Percentiles rank a stretch among this genome's conserved stretches.
phyloP scores from a whole-genome alignment of 345 rosid species.

The Diplotaxis tenuifolia region DNA sequence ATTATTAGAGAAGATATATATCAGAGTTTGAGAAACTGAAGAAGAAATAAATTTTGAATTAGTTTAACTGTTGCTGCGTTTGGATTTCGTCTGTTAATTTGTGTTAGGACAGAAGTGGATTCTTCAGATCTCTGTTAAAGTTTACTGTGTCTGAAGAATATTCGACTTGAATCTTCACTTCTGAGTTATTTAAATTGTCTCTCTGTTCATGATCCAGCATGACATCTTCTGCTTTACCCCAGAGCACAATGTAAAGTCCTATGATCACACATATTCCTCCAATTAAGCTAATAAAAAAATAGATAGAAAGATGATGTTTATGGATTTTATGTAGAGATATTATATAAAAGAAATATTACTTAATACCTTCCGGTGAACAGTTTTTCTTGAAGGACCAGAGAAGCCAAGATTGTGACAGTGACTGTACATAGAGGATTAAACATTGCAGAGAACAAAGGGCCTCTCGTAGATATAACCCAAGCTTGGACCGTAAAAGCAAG shows the following conservation, averaged over 20 bases:
- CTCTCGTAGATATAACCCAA: conserved; percentile 56
- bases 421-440: neutral
- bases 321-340: neutral
- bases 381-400: conserved; percentile 51
- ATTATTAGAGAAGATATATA: conserved; percentile 1
- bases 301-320: neutral
- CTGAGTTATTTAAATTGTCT: conserved; percentile 20
- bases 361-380: conserved; percentile 10
- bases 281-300: conserved; percentile 44
- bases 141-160: conserved; percentile 35
- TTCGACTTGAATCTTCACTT: conserved; percentile 31
- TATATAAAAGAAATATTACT: conserved; percentile 21
- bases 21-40: conserved; percentile 11
- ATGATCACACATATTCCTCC: conserved; percentile 48
- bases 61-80: conserved; percentile 7
- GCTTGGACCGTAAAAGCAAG: conserved; percentile 50
- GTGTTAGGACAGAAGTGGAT: conserved; percentile 48
- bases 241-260: conserved; percentile 50
- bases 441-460: conserved; percentile 30
- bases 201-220: conserved; percentile 27
- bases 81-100: conserved; percentile 21
- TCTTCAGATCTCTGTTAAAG: conserved; percentile 35
- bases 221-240: conserved; percentile 64
- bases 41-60: conserved; percentile 7
- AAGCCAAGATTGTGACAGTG: conserved; percentile 49